Evolutionary conservation across 345 rosid genomes (phyloP).

Genomic region (Euphorbia tirucalli): DNA sequence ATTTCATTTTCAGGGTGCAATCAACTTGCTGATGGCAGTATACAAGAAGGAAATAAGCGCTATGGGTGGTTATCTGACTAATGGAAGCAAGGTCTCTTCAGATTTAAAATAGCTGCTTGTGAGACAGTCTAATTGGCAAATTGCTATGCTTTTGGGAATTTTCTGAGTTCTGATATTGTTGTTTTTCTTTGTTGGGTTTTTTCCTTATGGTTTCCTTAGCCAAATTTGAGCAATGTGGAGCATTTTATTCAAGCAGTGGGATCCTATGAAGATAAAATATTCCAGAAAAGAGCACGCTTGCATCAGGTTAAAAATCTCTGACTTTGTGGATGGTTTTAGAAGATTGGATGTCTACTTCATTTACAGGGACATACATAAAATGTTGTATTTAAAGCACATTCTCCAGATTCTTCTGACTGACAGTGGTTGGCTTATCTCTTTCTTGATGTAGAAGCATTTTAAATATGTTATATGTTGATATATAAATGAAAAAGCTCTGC

Average conservation of each 20-base stretch:
- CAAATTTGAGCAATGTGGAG: conserved; percentile 69
- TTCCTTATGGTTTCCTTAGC: conserved; percentile 60
- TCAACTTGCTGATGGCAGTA: conserved; percentile 74
- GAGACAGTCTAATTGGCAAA: not conserved
- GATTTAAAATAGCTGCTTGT: not conserved
- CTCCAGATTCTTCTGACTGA: not conserved
- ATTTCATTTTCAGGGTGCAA: conserved; percentile 71
- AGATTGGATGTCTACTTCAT: not conserved
- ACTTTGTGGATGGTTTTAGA: not conserved
- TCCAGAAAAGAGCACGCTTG: conserved; percentile 71
- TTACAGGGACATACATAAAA: not conserved
- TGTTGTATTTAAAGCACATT: not conserved
- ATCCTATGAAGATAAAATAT: conserved; percentile 74
- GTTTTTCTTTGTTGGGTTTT: conserved; percentile 8
- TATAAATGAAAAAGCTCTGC: not conserved
- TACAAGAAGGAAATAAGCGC: conserved; percentile 77
- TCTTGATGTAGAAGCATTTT: too few relatives aligned
- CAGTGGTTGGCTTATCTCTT: too few relatives aligned
- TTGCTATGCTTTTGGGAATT: conserved; percentile 11
- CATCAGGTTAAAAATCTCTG: conserved; percentile 50
- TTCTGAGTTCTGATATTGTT: conserved; percentile 14
- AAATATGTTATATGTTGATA: not conserved
- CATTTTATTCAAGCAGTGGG: conserved; percentile 90
- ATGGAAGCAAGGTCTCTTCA: conserved; percentile 64
- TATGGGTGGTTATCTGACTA: conserved; percentile 64